Evolutionary conservation across 371 early-diverging fungal species (phyloP).

Genomic region (Cokeromyces recurvatus): DNA sequence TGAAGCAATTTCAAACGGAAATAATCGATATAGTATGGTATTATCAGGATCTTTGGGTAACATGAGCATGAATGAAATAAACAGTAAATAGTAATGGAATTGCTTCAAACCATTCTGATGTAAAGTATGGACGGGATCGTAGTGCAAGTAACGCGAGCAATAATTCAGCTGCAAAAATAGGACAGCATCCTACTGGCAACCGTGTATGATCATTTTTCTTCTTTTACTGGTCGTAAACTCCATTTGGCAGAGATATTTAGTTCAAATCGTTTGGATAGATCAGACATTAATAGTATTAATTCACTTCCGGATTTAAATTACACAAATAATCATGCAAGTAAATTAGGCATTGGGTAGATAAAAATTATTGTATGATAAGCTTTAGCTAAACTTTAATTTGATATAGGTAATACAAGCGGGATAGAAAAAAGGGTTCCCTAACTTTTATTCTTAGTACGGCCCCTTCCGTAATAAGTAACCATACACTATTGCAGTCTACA

Average conservation of each 20-base stretch:
- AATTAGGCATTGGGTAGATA: no score
- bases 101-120: background rate
- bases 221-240: conserved; percentile 17
- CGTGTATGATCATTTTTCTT: conserved; percentile 14
- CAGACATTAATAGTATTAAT: conserved; percentile 5
- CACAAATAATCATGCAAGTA: background rate
- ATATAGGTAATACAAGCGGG: conserved; percentile 1
- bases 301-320: conserved; percentile 1
- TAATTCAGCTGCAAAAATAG: no score
- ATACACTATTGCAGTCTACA: conserved; percentile 14
- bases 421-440: background rate
- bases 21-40: conserved; percentile 16
- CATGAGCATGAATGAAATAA: conserved; percentile 8
- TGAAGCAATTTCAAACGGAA: conserved; percentile 15
- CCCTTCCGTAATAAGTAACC: conserved; percentile 18
- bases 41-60: conserved; percentile 25
- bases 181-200: background rate
- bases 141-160: conserved; percentile 15
- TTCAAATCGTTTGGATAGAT: background rate
- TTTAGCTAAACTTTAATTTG: no score
- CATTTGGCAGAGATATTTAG: conserved; percentile 20
- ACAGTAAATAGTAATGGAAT: background rate
- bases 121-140: conserved; percentile 8
- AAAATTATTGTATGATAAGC: no score
- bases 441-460: conserved; percentile 4